Evolutionary conservation across 2,329 filamentous ascomycete genomes (phyloP).

Genomic region (Helminthosporium solani): DNA sequence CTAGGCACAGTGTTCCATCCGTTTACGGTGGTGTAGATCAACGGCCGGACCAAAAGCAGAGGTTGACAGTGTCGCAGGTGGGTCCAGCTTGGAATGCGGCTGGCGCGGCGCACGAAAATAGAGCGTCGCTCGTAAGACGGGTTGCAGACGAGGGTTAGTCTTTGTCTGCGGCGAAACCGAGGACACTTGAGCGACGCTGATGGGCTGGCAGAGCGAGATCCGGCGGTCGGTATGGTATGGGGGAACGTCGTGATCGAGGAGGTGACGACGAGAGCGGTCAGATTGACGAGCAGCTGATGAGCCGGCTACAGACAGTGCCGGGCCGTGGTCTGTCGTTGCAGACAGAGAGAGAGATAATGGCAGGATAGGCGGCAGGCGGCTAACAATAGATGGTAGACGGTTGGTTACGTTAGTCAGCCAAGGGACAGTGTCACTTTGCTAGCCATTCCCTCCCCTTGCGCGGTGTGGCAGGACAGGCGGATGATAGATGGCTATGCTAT

Average conservation of each 20-base stretch:
- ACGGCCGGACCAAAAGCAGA: constrained; percentile 2
- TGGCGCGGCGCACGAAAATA: constrained; percentile 7
- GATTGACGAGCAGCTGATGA: constrained; percentile 13
- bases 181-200: constrained; percentile 4
- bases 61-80: neutral
- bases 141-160: constrained; percentile 10
- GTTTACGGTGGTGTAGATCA: constrained; percentile 7
- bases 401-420: constrained; percentile 13
- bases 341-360: constrained; percentile 9
- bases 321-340: constrained; percentile 11
- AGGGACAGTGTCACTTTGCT: constrained; percentile 12
- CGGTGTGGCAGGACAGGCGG: neutral
- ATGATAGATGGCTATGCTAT: too few relatives aligned
- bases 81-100: neutral
- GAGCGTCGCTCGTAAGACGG: constrained; percentile 6
- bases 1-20: constrained; percentile 18
- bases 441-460: constrained; percentile 26
- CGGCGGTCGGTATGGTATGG: constrained; percentile 10
- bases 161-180: constrained; percentile 14
- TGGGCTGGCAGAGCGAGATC: neutral
- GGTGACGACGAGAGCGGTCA: constrained; percentile 2
- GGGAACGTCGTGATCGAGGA: neutral
- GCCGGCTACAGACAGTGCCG: constrained; percentile 13
- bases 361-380: too few relatives aligned
- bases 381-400: too few relatives aligned